Evolutionary conservation across 768 basidiomycete species (phyloP).

Genomic region (Suillus subluteus): DNA sequence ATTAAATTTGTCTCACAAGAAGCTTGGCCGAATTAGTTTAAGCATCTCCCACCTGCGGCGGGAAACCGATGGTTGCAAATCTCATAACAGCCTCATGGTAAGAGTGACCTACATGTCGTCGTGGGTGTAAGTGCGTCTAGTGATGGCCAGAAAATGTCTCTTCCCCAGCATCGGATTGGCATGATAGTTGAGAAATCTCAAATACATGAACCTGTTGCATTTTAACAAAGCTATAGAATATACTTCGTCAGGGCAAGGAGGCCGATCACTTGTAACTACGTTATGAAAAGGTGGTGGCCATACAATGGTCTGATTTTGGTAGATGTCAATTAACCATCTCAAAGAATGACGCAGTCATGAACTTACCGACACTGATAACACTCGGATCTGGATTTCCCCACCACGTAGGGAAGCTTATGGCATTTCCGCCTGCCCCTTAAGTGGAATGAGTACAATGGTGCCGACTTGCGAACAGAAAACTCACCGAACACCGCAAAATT

Average conservation of each 20-base stretch:
- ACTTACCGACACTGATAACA: conserved; percentile 19
- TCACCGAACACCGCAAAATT: conserved; percentile 38
- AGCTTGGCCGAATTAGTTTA: background rate
- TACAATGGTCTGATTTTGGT: conserved; percentile 5
- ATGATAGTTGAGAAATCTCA: background rate
- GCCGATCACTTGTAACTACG: background rate
- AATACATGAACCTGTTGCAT: background rate
- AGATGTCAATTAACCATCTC: background rate
- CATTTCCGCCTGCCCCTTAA: conserved; percentile 44
- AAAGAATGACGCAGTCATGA: background rate
- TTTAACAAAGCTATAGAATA: background rate
- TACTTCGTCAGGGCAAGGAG: background rate
- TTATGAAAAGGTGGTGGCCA: background rate
- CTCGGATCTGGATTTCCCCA: conserved; percentile 36
- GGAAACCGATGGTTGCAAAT: background rate
- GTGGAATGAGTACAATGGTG: conserved; percentile 37
- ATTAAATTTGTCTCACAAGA: conserved; percentile 1
- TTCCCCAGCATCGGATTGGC: background rate
- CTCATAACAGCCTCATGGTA: background rate
- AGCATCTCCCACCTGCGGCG: background rate
- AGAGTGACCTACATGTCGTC: background rate
- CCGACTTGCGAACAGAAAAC: background rate
- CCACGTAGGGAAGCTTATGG: conserved; percentile 50
- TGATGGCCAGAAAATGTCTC: background rate
- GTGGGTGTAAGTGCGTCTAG: background rate